These are phyloP conservation scores for Takashimella koratensis DNA, from an alignment of 1,284 basidiomycete species.

Conservation along the genomic window DNA sequence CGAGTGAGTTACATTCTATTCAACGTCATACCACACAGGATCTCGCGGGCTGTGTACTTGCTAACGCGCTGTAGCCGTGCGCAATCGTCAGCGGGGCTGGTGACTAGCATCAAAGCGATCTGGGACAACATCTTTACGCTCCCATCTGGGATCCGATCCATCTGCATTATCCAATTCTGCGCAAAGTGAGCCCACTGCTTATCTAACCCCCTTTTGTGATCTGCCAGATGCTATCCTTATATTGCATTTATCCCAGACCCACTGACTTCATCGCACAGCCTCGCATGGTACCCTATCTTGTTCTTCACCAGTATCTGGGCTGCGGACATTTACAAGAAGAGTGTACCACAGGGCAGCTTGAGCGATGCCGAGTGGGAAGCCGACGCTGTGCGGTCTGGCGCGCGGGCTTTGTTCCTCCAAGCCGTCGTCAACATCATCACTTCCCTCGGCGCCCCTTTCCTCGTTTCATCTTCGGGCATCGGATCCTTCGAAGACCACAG, in stretches of 20 bases:
- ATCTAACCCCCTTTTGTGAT: not conserved
- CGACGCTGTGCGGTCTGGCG: constrained; percentile 75
- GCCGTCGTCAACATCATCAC: constrained; percentile 65
- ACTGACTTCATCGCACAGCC: no score
- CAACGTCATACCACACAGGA: no score
- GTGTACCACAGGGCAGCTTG: constrained; percentile 31
- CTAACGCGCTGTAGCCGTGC: no score
- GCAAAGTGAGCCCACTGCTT: constrained; percentile 54
- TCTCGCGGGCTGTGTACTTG: no score
- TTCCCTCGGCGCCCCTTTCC: constrained; percentile 68
- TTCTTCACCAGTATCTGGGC: constrained; percentile 86
- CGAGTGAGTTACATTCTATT: constrained; percentile 36
- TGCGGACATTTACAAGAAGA: constrained; percentile 72
- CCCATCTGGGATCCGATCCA: constrained; percentile 70
- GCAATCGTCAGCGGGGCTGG: constrained; percentile 33
- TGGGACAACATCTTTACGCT: constrained; percentile 65
- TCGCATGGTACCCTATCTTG: constrained; percentile 83
- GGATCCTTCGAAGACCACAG: constrained; percentile 13
- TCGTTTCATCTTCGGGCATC: constrained; percentile 54
- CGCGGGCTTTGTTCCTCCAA: constrained; percentile 74
- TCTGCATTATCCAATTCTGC: constrained; percentile 78
- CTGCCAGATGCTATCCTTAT: no score
- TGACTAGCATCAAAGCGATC: constrained; percentile 51
- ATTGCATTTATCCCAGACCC: constrained; percentile 3
- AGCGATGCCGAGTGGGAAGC: constrained; percentile 53